These are phyloP conservation scores for Myriosclerotinia curreyana DNA, from an alignment of 2,329 filamentous ascomycete genomes.

Conservation along the genomic window DNA sequence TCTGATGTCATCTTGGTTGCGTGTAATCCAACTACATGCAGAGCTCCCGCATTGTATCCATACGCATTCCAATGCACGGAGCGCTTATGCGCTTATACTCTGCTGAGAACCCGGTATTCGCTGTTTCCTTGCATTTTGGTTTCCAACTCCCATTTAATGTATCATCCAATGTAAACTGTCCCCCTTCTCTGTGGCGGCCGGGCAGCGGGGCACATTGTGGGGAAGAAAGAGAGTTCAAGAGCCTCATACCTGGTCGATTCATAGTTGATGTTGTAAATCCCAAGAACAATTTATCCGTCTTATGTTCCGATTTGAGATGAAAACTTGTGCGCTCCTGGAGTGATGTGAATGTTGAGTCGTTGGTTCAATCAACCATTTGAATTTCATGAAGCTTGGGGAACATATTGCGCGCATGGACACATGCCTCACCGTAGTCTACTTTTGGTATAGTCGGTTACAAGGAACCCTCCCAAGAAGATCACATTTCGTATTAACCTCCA, in stretches of 20 bases:
- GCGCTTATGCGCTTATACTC: background rate
- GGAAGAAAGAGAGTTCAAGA: constrained; percentile 29
- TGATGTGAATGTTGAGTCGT: constrained; percentile 12
- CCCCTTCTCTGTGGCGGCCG: constrained; percentile 21
- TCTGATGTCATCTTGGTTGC: background rate
- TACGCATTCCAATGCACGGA: background rate
- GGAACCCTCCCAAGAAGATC: background rate
- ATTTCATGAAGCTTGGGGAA: constrained; percentile 23
- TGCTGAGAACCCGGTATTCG: background rate
- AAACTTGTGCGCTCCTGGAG: constrained; percentile 16
- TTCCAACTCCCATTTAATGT: background rate
- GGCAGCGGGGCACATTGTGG: constrained; percentile 34
- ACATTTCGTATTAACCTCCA: background rate
- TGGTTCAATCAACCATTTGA: constrained; percentile 15
- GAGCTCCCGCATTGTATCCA: background rate
- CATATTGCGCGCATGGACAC: constrained; percentile 20
- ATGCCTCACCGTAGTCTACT: constrained; percentile 24
- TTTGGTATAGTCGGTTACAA: constrained; percentile 17
- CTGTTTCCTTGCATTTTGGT: background rate
- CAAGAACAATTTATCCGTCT: background rate
- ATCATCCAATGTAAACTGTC: constrained; percentile 13
- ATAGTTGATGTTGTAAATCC: constrained; percentile 27
- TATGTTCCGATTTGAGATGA: background rate
- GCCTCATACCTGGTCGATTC: constrained; percentile 40
- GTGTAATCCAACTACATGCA: constrained; percentile 6